Base-by-base conservation (phyloP, 257 asterid genomes). In the Plantago major region DNA sequence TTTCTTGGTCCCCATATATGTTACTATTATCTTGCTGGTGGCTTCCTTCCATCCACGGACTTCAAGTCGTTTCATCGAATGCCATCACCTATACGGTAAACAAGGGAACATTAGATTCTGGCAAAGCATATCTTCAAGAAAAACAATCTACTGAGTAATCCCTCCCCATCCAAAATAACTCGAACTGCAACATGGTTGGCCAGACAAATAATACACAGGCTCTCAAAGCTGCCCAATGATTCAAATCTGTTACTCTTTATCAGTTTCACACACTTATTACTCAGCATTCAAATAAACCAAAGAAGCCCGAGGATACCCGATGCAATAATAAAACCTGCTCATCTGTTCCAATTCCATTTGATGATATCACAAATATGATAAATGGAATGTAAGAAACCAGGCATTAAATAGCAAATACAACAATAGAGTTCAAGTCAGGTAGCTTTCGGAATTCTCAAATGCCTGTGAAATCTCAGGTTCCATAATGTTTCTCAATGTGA, bases 71-170 rank as follows among this genome's bases (percentile, higher is more conserved):
- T 67, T 79, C 84, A 66, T 72, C 72, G 67, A 79, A 79, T 12
- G 81, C 84, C 84, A 79, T 79, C 81, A 79, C 81, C 84, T 79
- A 55, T 2, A 40, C 46, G 8, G 40, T 43, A 37, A 66, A 63
- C 43, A 48, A 49, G 52, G 6, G 37, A 33, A 48, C 61, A 46
- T 66, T 33, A 66, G 49, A 52, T 26, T 7, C 47, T 40, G 46
- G n/a, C 6, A 7, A 9, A 18, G 3, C 14, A 30, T 46, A 7
- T 30, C 22, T 13, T 28, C 9, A 33, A 33, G 8, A 33, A 33
- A 7, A 1, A 33, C 6, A 5, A 4, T 33, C 7, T 5, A 33
- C 3, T 33, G 40, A 5, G 40, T 2, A 33, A 4, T 33, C 40
- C 40, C 40, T 33, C 40, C 40, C 40, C 40, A 33, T 33, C 40